These are phyloP conservation scores for Lotus japonicus DNA, from an alignment of 306 rosid genomes.

Conservation along the genomic window DNA sequence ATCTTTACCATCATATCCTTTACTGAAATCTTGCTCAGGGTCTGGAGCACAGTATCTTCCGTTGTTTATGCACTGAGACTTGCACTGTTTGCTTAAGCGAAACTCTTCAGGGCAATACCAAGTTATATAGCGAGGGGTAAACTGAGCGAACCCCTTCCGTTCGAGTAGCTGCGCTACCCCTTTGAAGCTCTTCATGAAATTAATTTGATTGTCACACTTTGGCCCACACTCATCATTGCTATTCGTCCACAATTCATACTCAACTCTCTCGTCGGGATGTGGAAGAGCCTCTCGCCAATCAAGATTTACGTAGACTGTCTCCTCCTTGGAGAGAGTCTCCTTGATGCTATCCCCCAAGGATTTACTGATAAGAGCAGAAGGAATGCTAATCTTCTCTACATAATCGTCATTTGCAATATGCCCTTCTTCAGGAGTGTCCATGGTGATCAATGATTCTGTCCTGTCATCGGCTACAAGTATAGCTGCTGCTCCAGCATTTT, in stretches of 20 bases:
- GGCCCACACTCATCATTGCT: constrained; percentile 94
- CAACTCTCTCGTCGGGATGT: constrained; percentile 95
- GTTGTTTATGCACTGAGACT: constrained; percentile 82
- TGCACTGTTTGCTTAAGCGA: constrained; percentile 70
- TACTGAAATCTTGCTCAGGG: constrained; percentile 88
- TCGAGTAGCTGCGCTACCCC: constrained; percentile 93
- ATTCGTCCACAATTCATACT: constrained; percentile 94
- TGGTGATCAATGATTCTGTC: constrained; percentile 70
- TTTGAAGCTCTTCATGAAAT: constrained; percentile 67
- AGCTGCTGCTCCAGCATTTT: constrained; percentile 93
- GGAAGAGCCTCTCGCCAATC: constrained; percentile 99
- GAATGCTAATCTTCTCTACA: constrained; percentile 66
- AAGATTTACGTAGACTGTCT: constrained; percentile 70
- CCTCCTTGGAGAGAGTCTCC: constrained; percentile 54
- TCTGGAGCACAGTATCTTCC: constrained; percentile 98
- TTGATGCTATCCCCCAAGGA: constrained; percentile 72
- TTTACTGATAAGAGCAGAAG: constrained; percentile 84
- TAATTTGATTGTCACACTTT: constrained; percentile 78
- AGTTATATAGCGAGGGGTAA: constrained; percentile 86
- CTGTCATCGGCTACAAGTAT: constrained; percentile 86
- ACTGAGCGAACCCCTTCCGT: constrained; percentile 75
- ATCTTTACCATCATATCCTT: constrained; percentile 93
- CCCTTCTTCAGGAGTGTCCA: constrained; percentile 92
- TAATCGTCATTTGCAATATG: constrained; percentile 51
- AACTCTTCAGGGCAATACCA: constrained; percentile 94